Base-by-base conservation (phyloP, 441 rosid species). In the Gossypium trilobum region DNA sequence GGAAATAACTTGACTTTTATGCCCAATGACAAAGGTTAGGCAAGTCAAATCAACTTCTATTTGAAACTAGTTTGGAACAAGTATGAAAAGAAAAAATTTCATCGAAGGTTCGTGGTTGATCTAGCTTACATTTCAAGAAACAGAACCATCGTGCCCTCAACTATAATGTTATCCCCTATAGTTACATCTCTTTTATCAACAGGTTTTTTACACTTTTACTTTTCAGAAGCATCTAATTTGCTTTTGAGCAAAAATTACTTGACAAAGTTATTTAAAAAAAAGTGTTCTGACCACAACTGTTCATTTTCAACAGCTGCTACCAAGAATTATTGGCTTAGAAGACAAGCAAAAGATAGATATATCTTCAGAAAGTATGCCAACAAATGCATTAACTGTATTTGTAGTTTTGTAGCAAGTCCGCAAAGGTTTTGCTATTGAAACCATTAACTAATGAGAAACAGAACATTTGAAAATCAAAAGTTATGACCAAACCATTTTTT, bases 231-330 rank as follows among this genome's bases (percentile, higher is more conserved):
- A 29, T 16, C 10, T 17, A 20, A 52, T 68, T 52, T 68, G 48
- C 60, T 68, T 11, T 27, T 10, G 48, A 16, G 25, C 46, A 68
- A 17, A 68, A 51, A 27, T 16, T 51, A 68, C 16, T 14, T 4
- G 10, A 51, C 1, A 2, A 27, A 36, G 10, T 7, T 36, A 31
- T 27, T 0, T 6, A 68, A 73, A 48, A 11, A 61, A 16, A 72
- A 50, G 19, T 68, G 56, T 71, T 61, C 57, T 1, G 4, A 57
- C 42, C 58, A 70, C 33, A 13, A 58, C 33, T 72, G 54, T 36
- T 65, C 75, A 50, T 50, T 16, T 54, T 78, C 69, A 13, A 69
- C 14, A 8, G 13, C n/a, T 68, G 55, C 61, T 25, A 72, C 56
- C 29, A 5, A 33, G 44, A 33, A 46, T 16, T 19, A 27, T 52